These are phyloP conservation scores for Clavispora carvajalis DNA, from an alignment of 805 yeast species.

Conservation along the genomic window DNA sequence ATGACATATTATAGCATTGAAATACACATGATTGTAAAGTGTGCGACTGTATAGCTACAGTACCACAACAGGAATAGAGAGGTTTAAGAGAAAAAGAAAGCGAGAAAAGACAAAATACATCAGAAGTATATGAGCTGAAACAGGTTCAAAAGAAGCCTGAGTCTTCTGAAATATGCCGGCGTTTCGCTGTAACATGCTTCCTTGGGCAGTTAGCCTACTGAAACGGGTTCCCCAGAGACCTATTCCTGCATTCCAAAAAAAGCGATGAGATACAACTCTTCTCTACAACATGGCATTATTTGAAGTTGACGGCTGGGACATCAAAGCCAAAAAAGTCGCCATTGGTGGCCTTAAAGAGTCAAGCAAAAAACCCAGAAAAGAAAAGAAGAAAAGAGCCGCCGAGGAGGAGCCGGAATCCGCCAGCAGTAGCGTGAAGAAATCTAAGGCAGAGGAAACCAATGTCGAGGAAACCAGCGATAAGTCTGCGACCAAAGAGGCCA, in stretches of 20 bases:
- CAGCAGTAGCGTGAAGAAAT: background rate
- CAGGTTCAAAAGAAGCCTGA: too few relatives aligned
- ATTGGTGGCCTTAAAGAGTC: too few relatives aligned
- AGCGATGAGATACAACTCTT: slow-evolving; percentile 2
- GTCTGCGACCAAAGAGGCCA: background rate
- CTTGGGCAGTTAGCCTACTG: too few relatives aligned
- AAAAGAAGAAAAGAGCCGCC: slow-evolving; percentile 4
- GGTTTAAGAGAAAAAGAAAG: too few relatives aligned
- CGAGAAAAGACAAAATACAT: too few relatives aligned
- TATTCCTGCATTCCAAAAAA: background rate
- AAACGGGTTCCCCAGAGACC: background rate
- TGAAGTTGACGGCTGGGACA: slow-evolving; percentile 78
- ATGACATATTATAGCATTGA: background rate
- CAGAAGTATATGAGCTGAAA: too few relatives aligned
- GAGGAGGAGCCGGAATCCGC: background rate
- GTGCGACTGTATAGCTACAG: background rate
- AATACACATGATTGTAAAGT: background rate
- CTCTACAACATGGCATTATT: slow-evolving; percentile 55
- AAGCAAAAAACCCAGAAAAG: slow-evolving; percentile 15
- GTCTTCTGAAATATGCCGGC: too few relatives aligned
- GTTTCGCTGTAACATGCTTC: too few relatives aligned
- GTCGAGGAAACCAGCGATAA: too few relatives aligned
- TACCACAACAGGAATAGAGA: too few relatives aligned
- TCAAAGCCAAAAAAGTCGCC: slow-evolving; percentile 49
- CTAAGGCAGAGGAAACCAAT: background rate